phyloP scores from a whole-genome alignment of 1,284 basidiomycete genomes.

The Hypsizygus ulmarius region DNA sequence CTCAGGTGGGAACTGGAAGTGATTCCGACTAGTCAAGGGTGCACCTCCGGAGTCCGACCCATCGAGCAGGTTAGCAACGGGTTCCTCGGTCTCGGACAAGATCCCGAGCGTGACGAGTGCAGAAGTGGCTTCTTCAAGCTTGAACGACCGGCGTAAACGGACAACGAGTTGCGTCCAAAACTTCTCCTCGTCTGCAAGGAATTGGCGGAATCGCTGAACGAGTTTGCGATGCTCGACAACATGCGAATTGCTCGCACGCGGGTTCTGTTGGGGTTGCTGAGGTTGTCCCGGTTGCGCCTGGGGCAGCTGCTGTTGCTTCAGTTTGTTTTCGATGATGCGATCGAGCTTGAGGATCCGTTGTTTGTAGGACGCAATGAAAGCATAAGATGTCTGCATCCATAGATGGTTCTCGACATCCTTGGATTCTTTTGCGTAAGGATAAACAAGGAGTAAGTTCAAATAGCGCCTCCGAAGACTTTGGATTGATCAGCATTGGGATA shows the following conservation, averaged over 20 bases:
- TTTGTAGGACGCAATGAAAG: conserved; percentile 83
- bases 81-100: conserved; percentile 32
- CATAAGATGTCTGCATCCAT: conserved; percentile 92
- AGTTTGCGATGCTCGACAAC: conserved; percentile 82
- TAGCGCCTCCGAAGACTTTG: conserved; percentile 74
- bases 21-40: conserved; percentile 37
- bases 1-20: conserved; percentile 57
- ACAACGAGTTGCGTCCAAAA: conserved; percentile 82
- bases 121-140: conserved; percentile 54
- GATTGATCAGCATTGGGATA: conserved; percentile 4
- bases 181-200: conserved; percentile 82
- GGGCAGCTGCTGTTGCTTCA: conserved; percentile 38
- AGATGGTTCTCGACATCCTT: conserved; percentile 80
- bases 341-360: conserved; percentile 71
- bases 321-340: conserved; percentile 47
- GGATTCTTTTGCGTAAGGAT: conserved; percentile 74
- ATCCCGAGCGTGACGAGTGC: conserved; percentile 60
- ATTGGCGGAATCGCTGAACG: conserved; percentile 83
- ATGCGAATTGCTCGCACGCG: conserved; percentile 43
- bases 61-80: conserved; percentile 20
- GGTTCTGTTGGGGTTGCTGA: conserved; percentile 31
- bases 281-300: not conserved
- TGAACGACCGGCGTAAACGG: conserved; percentile 69
- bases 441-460: conserved; percentile 70
- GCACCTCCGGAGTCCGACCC: conserved; percentile 25